Percentiles rank a stretch among this genome's conserved stretches.
Conservation (phyloP, 2,329 filamentous ascomycete species). For the Aspergillus pseudoglaucus region DNA sequence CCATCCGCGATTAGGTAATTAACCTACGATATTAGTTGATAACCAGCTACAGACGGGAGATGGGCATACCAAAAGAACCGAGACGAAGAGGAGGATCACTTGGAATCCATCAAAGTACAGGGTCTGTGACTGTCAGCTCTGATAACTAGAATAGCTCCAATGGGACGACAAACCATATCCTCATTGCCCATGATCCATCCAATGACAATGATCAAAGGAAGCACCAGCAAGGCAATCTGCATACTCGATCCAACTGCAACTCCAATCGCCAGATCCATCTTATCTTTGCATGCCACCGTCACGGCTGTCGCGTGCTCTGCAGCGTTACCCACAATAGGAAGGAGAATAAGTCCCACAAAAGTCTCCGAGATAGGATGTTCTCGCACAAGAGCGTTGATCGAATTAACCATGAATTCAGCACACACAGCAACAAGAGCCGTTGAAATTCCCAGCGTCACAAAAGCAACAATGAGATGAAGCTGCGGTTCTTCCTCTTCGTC, state of each 20-base stretch:
- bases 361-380: slow-evolving; percentile 48
- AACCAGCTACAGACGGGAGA: not conserved
- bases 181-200: slow-evolving; percentile 53
- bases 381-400: slow-evolving; percentile 50
- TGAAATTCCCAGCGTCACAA: slow-evolving; percentile 63
- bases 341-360: slow-evolving; percentile 58
- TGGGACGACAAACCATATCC: slow-evolving; percentile 44
- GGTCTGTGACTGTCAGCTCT: slow-evolving; percentile 36
- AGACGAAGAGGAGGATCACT: slow-evolving; percentile 59
- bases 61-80: slow-evolving; percentile 37
- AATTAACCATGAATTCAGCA: slow-evolving; percentile 58
- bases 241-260: slow-evolving; percentile 60
- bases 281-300: slow-evolving; percentile 57
- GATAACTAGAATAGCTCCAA: too few species aligned
- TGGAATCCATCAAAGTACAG: slow-evolving; percentile 86
- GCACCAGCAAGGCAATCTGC: slow-evolving; percentile 58
- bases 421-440: slow-evolving; percentile 77
- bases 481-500: slow-evolving; percentile 71
- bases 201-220: slow-evolving; percentile 55
- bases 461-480: slow-evolving; percentile 64
- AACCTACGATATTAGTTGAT: slow-evolving; percentile 34
- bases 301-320: slow-evolving; percentile 61
- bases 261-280: slow-evolving; percentile 62
- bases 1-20: slow-evolving; percentile 59
- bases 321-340: slow-evolving; percentile 61